A percentile compares a stretch with the other conserved stretches of the same genome.
Conservation (phyloP, 495 filamentous ascomycete genomes). For the Xylaria flabelliformis region DNA sequence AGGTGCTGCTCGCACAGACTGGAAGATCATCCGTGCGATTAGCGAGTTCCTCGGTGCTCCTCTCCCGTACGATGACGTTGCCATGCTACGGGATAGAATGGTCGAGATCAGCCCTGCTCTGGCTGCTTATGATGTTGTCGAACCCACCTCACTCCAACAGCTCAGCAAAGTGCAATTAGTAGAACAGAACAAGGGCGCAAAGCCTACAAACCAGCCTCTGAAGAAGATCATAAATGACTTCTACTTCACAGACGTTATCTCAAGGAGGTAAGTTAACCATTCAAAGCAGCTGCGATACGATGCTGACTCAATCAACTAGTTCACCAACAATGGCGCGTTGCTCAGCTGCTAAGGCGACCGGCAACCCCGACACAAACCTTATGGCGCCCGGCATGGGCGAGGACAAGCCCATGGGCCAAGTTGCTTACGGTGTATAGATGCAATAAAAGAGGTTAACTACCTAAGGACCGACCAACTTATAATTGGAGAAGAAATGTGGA, state of each 20-base stretch:
- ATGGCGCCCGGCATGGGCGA: conserved; percentile 76
- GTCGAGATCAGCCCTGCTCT: conserved; percentile 90
- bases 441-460: not conserved
- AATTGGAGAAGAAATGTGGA: conserved; percentile 1
- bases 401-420: conserved; percentile 58
- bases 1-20: conserved; percentile 91
- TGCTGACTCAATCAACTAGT: conserved; percentile 57
- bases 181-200: conserved; percentile 90
- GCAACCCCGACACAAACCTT: conserved; percentile 79
- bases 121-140: conserved; percentile 87
- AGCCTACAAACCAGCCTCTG: conserved; percentile 69
- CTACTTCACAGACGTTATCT: conserved; percentile 96
- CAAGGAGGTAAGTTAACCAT: conserved; percentile 72
- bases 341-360: conserved; percentile 77
- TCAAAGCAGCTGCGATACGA: conserved; percentile 1
- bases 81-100: conserved; percentile 87
- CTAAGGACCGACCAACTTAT: not conserved
- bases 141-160: conserved; percentile 70
- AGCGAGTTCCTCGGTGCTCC: conserved; percentile 89
- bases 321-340: conserved; percentile 97
- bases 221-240: conserved; percentile 91
- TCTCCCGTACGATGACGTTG: conserved; percentile 91
- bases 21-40: conserved; percentile 94
- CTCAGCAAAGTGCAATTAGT: conserved; percentile 91
- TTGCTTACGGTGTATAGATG: conserved; percentile 54